Conservation (phyloP, 495 filamentous ascomycete species). For the Penicillium fimorum region DNA sequence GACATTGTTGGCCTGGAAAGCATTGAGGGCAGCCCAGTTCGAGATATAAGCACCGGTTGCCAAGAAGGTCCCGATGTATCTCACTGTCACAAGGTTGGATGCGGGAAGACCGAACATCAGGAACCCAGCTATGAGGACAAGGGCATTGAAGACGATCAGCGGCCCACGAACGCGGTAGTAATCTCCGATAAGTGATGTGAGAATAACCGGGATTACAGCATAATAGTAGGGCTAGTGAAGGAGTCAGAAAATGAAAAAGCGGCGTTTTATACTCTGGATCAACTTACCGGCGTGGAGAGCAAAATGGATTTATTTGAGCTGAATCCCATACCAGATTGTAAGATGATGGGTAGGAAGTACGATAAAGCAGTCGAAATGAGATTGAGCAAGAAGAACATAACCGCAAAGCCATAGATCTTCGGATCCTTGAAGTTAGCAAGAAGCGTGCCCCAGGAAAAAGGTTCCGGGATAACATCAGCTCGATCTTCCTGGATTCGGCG, state of each 20-base stretch:
- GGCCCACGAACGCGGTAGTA: conserved; percentile 62
- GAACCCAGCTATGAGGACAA: conserved; percentile 70
- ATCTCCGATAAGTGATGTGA: conserved; percentile 69
- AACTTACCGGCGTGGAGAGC: conserved; percentile 61
- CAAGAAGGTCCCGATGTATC: conserved; percentile 72
- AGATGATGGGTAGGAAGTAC: conserved; percentile 71
- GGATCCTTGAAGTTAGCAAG: conserved; percentile 60
- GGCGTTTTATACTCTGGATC: background rate
- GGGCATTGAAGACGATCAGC: conserved; percentile 70
- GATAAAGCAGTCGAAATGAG: conserved; percentile 65
- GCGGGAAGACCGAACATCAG: conserved; percentile 65
- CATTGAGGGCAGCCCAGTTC: conserved; percentile 77
- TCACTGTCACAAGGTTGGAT: conserved; percentile 60
- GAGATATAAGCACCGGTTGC: conserved; percentile 76
- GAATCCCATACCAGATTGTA: conserved; percentile 71
- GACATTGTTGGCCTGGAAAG: conserved; percentile 71
- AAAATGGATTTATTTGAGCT: conserved; percentile 63
- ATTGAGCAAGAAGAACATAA: conserved; percentile 72
- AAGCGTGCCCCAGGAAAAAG: conserved; percentile 59
- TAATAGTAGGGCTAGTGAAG: conserved; percentile 64
- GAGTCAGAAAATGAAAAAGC: conserved; percentile 5
- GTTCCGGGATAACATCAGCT: conserved; percentile 60
- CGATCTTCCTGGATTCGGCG: conserved; percentile 62
- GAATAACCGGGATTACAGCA: conserved; percentile 65
- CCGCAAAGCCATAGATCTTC: conserved; percentile 72